These are phyloP conservation scores for Cercophora samala DNA, from an alignment of 495 filamentous ascomycete genomes.

Conservation along the genomic window DNA sequence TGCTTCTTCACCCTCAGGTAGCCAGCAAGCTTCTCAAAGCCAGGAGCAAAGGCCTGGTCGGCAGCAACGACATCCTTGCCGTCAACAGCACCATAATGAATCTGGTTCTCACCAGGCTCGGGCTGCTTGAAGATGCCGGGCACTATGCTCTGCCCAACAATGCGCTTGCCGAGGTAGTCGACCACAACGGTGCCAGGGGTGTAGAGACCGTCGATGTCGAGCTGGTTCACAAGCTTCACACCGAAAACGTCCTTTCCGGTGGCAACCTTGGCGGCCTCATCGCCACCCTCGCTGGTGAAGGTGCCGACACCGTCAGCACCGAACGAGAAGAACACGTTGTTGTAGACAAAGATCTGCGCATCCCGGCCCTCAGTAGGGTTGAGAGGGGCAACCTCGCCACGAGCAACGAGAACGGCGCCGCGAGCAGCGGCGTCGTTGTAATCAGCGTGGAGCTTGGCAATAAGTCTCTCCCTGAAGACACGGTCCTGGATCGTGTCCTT, in stretches of 20 bases:
- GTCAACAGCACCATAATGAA: constrained; percentile 97
- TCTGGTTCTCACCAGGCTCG: constrained; percentile 94
- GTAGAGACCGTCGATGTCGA: constrained; percentile 90
- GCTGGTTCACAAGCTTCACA: constrained; percentile 90
- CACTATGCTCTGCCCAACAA: constrained; percentile 97
- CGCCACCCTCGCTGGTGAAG: constrained; percentile 92
- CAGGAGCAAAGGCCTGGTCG: constrained; percentile 75
- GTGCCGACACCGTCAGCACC: constrained; percentile 97
- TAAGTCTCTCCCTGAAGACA: constrained; percentile 90
- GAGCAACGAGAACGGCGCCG: constrained; percentile 88
- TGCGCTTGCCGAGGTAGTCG: constrained; percentile 94
- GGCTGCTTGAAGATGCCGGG: constrained; percentile 99
- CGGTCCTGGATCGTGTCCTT: constrained; percentile 92
- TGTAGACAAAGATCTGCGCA: constrained; percentile 98
- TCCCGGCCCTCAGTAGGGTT: constrained; percentile 92
- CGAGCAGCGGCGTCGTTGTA: constrained; percentile 93
- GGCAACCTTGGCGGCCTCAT: constrained; percentile 93
- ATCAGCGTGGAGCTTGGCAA: constrained; percentile 94
- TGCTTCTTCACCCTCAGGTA: constrained; percentile 88
- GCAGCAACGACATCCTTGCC: constrained; percentile 93
- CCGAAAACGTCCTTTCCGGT: constrained; percentile 96
- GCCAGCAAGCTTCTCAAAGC: constrained; percentile 88
- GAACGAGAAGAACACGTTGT: constrained; percentile 99
- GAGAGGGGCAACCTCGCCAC: constrained; percentile 90
- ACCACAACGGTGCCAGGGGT: constrained; percentile 95